Evolutionary conservation across 495 filamentous ascomycete species (phyloP).

Genomic region (Lindgomyces ingoldianus): DNA sequence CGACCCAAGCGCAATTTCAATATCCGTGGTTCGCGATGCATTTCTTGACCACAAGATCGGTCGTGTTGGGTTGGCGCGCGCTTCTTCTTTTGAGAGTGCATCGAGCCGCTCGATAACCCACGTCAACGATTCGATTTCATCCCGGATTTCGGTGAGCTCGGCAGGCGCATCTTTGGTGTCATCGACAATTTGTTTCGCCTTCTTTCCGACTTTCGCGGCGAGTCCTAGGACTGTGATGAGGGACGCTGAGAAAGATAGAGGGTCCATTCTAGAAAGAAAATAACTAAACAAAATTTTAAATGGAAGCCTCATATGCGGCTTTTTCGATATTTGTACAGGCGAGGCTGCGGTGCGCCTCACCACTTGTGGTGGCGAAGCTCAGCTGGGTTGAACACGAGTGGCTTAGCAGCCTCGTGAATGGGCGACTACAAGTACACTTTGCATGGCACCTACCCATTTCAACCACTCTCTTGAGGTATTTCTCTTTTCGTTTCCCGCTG

Average conservation of each 20-base stretch:
- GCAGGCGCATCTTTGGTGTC: neutral
- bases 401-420: neutral
- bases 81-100: neutral
- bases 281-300: neutral
- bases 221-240: neutral
- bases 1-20: neutral
- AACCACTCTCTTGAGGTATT: neutral
- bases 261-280: neutral
- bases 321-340: neutral
- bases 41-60: neutral
- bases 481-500: neutral
- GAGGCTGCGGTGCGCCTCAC: neutral
- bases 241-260: neutral
- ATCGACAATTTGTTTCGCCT: neutral
- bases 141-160: neutral
- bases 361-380: neutral
- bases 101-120: conserved; percentile 1
- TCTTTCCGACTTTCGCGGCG: neutral
- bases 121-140: neutral
- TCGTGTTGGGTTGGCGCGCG: neutral
- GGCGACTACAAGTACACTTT: neutral
- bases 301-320: neutral
- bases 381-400: neutral
- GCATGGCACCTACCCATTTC: neutral
- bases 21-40: neutral